Base-by-base conservation (phyloP, 192 early-diverging fungal species). In the Haplosporangium gracile region DNA sequence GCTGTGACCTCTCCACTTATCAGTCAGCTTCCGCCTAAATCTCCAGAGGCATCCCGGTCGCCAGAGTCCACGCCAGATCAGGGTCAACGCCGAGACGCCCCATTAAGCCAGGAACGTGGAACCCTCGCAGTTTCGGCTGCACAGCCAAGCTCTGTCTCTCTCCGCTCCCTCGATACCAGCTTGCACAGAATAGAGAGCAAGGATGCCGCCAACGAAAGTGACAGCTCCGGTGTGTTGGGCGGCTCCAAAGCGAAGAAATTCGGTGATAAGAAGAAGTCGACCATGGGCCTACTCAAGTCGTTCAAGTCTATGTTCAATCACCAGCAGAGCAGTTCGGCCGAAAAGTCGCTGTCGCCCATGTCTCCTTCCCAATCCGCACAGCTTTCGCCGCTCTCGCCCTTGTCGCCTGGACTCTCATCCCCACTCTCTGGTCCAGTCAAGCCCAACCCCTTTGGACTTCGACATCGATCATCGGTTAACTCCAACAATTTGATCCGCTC, bases 221-320 rank as follows among this genome's bases (percentile, higher is more conserved):
- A 81, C 29, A 85, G 88, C 47, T 83, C 88, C 1, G 88, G 82
- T 26, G 53, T 79, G 1, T 38, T 68, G 15, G 76, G 70, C 2
- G 34, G 29, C 51, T 55, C 65, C 36, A 84, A 88, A 51, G 13
- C 60, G 22, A 84, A 82, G 68, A 72, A 57, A 40, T 3, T 51
- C 1, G 55, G 74, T 8, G 82, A 83, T 4, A 75, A 80, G 18
- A 81, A 86, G 43, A 81, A 80, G 40, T 70, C 84, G 20, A 55
- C 75, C 6, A 70, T 85, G 6, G 73, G 79, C 51, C 16, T 88
- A 5, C 81, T 88, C 80, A 88, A 88, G 74, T 88, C 88, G 18
- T 65, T 88, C 70, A 85, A 85, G 68, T 85, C 82, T 13, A 84
- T 81, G 69, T 84, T 88, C 69, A 86, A 86, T 39, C 75, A 84